Conservation (phyloP, 1,284 basidiomycete genomes). For the Tilletiopsis washingtonensis region DNA sequence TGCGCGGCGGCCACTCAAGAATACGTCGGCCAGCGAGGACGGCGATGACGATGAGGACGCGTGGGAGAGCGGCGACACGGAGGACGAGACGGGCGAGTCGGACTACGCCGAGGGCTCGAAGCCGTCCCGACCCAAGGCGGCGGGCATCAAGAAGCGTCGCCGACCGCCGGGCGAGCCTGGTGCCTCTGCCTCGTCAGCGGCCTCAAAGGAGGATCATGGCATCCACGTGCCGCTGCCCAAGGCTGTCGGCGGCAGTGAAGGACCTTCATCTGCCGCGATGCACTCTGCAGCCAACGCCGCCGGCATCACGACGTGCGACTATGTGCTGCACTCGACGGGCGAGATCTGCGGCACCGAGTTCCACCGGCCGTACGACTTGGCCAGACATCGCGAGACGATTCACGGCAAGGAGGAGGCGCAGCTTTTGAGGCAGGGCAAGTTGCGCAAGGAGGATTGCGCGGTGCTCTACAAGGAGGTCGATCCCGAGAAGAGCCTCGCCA, state of each 20-base stretch:
- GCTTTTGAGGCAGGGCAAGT: slow-evolving; percentile 29
- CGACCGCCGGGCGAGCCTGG: too few relatives aligned
- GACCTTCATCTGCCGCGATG: not conserved
- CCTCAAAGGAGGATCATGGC: not conserved
- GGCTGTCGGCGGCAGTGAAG: not conserved
- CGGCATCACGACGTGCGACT: slow-evolving; percentile 30
- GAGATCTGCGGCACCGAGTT: slow-evolving; percentile 39
- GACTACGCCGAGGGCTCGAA: slow-evolving; percentile 14
- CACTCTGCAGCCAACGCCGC: not conserved
- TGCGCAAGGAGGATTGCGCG: slow-evolving; percentile 35
- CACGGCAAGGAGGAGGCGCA: slow-evolving; percentile 41
- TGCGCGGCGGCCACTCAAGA: too few relatives aligned
- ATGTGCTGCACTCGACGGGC: slow-evolving; percentile 34
- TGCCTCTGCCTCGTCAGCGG: too few relatives aligned
- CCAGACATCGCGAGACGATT: slow-evolving; percentile 43
- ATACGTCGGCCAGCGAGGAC: not conserved
- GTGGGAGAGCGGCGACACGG: slow-evolving; percentile 15
- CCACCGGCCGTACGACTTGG: slow-evolving; percentile 45
- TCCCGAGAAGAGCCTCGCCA: slow-evolving; percentile 35
- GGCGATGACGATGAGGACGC: slow-evolving; percentile 13
- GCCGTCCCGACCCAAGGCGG: not conserved
- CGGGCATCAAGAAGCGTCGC: too few relatives aligned
- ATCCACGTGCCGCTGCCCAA: not conserved
- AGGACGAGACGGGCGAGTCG: slow-evolving; percentile 11
- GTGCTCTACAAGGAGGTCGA: slow-evolving; percentile 46